phyloP scores from a whole-genome alignment of 768 basidiomycete species.

The Termitomyces sp. region DNA sequence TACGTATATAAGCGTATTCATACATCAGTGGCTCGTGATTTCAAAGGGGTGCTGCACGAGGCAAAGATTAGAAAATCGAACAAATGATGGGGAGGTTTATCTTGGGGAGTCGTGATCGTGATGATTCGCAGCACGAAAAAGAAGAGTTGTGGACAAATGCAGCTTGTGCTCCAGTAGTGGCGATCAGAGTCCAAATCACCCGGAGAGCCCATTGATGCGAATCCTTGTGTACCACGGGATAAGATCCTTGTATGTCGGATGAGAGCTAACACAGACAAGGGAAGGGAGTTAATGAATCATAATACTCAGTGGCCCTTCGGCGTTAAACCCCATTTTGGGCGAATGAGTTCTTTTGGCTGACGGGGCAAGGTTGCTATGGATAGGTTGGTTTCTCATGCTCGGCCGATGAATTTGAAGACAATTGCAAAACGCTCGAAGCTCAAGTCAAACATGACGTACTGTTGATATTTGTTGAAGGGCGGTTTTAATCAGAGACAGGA shows the following conservation, averaged over 20 bases:
- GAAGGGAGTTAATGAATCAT: no score
- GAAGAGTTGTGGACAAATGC: conserved; percentile 11
- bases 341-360: background rate
- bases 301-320: background rate
- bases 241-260: conserved; percentile 18
- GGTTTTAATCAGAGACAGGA: background rate
- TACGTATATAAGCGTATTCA: conserved; percentile 10
- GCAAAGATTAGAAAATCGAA: conserved; percentile 9
- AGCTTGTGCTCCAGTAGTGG: conserved; percentile 13
- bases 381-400: background rate
- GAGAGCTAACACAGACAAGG: background rate
- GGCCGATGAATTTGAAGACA: background rate
- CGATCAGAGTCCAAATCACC: conserved; percentile 6
- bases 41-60: conserved; percentile 6
- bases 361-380: background rate
- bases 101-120: conserved; percentile 15
- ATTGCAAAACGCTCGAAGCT: background rate
- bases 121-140: conserved; percentile 10
- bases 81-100: conserved; percentile 18
- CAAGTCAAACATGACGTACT: background rate
- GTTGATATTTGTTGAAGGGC: background rate
- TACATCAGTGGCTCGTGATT: conserved; percentile 17
- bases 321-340: conserved; percentile 1
- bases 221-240: conserved; percentile 4
- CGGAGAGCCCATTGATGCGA: conserved; percentile 10